These are phyloP conservation scores for Aspergillus cejpii DNA, from an alignment of 2,329 filamentous ascomycete species.

Conservation along the genomic window DNA sequence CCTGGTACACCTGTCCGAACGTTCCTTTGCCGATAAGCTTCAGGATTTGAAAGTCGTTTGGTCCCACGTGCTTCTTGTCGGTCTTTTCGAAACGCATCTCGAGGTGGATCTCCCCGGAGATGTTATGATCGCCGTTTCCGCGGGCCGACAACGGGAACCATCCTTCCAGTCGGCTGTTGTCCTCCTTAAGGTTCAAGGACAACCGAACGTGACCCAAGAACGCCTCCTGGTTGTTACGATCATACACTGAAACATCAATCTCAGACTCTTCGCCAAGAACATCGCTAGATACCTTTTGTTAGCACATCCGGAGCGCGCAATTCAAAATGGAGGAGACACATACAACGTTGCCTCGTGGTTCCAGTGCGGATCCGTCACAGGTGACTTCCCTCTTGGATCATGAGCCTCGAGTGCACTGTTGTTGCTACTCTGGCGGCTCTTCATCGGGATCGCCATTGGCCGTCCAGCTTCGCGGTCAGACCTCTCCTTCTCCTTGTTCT, in stretches of 20 bases:
- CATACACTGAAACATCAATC: slow-evolving; percentile 90
- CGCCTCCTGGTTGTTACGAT: slow-evolving; percentile 74
- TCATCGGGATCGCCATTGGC: slow-evolving; percentile 93
- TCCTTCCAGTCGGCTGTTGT: slow-evolving; percentile 65
- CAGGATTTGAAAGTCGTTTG: slow-evolving; percentile 90
- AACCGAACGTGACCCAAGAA: slow-evolving; percentile 89
- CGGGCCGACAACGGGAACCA: slow-evolving; percentile 81
- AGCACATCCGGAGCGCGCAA: slow-evolving; percentile 24
- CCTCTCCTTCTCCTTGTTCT: slow-evolving; percentile 50
- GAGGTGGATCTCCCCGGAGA: slow-evolving; percentile 80
- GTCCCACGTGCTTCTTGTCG: slow-evolving; percentile 86
- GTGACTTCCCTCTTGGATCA: slow-evolving; percentile 53
- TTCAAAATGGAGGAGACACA: slow-evolving; percentile 39
- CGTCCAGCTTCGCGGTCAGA: slow-evolving; percentile 75
- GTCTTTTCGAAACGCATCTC: slow-evolving; percentile 78
- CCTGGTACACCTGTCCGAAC: slow-evolving; percentile 97
- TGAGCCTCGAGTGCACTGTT: slow-evolving; percentile 68
- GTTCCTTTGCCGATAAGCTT: slow-evolving; percentile 97
- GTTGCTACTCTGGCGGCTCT: slow-evolving; percentile 91
- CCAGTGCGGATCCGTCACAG: slow-evolving; percentile 83
- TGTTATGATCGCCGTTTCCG: slow-evolving; percentile 68
- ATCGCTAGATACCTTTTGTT: slow-evolving; percentile 54
- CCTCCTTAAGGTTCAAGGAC: slow-evolving; percentile 61
- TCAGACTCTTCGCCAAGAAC: slow-evolving; percentile 86
- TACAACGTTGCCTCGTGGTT: slow-evolving; percentile 94